phyloP scores from a whole-genome alignment of 2,329 filamentous ascomycete species.

The Waltergamsia citrina region DNA sequence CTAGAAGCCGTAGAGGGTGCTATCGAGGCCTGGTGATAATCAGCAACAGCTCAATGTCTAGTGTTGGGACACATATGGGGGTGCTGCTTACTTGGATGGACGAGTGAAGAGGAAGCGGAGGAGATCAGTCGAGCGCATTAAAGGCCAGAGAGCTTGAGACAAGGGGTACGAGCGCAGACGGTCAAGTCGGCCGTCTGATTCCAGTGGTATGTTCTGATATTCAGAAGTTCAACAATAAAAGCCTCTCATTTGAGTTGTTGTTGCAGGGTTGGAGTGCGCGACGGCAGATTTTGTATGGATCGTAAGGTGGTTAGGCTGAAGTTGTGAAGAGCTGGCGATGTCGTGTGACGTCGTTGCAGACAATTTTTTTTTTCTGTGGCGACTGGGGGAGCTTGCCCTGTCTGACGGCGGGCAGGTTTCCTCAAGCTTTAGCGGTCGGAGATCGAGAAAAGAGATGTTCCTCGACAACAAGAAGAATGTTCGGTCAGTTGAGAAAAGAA shows the following conservation, averaged over 20 bases:
- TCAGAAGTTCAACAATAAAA: too few relatives aligned
- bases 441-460: too few relatives aligned
- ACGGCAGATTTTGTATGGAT: too few relatives aligned
- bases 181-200: too few relatives aligned
- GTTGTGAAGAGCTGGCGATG: too few relatives aligned
- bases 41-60: slow-evolving; percentile 4
- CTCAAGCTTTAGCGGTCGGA: too few relatives aligned
- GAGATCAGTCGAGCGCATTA: slow-evolving; percentile 87
- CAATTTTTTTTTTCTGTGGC: background rate
- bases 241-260: too few relatives aligned
- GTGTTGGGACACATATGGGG: slow-evolving; percentile 2
- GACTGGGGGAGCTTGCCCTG: background rate
- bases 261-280: too few relatives aligned
- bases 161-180: slow-evolving; percentile 3
- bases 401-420: too few relatives aligned
- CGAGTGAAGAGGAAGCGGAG: slow-evolving; percentile 82
- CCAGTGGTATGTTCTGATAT: too few relatives aligned
- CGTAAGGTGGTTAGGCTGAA: too few relatives aligned
- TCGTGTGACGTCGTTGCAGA: background rate
- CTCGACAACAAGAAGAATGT: background rate
- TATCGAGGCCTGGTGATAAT: slow-evolving; percentile 54
- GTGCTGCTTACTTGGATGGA: slow-evolving; percentile 70
- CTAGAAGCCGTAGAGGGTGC: slow-evolving; percentile 41
- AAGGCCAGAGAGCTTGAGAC: slow-evolving; percentile 32
- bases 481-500: background rate